Percentiles rank a stretch among this genome's conserved stretches.
These are phyloP conservation scores for Conringia planisiliqua DNA, from an alignment of 345 rosid genomes.

Conservation along the genomic window DNA sequence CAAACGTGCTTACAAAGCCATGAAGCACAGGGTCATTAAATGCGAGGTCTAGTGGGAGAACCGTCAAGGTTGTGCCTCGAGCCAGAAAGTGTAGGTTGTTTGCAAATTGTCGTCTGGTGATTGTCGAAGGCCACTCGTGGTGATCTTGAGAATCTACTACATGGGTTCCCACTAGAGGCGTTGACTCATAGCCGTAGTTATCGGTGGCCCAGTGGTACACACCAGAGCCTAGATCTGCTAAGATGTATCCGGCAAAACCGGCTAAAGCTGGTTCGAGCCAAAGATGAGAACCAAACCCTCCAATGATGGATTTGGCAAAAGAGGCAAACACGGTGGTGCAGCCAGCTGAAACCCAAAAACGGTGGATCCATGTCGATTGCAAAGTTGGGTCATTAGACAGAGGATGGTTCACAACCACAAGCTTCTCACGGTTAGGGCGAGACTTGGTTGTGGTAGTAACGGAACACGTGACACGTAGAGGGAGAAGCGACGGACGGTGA, in stretches of 20 bases:
- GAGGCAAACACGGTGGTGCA: slow-evolving; percentile 55
- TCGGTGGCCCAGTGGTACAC: slow-evolving; percentile 89
- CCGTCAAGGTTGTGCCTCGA: slow-evolving; percentile 46
- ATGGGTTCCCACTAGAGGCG: slow-evolving; percentile 62
- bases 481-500: slow-evolving; percentile 1
- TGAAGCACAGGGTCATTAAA: slow-evolving; percentile 48
- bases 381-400: slow-evolving; percentile 41
- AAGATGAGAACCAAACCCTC: slow-evolving; percentile 39
- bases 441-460: slow-evolving; percentile 38
- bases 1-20: slow-evolving; percentile 48
- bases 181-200: slow-evolving; percentile 65
- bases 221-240: slow-evolving; percentile 75
- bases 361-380: slow-evolving; percentile 71
- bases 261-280: slow-evolving; percentile 61
- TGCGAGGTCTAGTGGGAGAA: slow-evolving; percentile 56
- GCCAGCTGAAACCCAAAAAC: slow-evolving; percentile 60
- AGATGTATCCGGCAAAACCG: slow-evolving; percentile 55
- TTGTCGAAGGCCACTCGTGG: slow-evolving; percentile 71
- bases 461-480: slow-evolving; percentile 21
- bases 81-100: slow-evolving; percentile 80
- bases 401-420: slow-evolving; percentile 26
- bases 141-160: slow-evolving; percentile 77
- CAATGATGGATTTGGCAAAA: slow-evolving; percentile 43
- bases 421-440: slow-evolving; percentile 26
- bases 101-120: slow-evolving; percentile 75